Base-by-base conservation (phyloP, 2,329 filamentous ascomycete species). In the Microthyrium microscopicum region DNA sequence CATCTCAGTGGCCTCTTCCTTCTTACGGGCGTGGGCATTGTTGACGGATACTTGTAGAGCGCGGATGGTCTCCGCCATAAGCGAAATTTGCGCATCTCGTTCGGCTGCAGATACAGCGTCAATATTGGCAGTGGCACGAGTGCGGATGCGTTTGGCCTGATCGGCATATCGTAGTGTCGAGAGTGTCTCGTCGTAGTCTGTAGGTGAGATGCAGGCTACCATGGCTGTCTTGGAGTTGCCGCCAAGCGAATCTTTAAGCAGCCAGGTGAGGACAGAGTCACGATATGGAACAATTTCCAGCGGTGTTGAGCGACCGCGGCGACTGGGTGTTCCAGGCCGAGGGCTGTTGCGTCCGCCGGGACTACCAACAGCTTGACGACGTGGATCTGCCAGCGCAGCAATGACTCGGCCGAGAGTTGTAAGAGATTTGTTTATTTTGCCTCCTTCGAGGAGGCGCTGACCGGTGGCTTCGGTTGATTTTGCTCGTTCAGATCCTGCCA, bases 151-250 rank as follows among this genome's bases (percentile, higher is more conserved):
- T 63, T 98, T 98, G 40, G 89, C 89, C 57, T 95, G 87, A 54
- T 98, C 87, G 15, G 89, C 89, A 54, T 98, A 98, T 24, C 89
- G 82, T 9, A 98, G 71, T 1, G 89, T 98, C 3, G 83, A 93
- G 2, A 98, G 68, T 0, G 89, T 98, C 54, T 98, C 89, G 37
- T 98, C 89, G 51, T 98, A 95, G 58, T 98, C 89, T 1, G 81
- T 77, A 0, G 89, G 89, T 4, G 84, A 77, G 45, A 98, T 93
- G 53, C 89, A 95, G 6, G 89, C 89, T 47, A 98, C 94, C 89
- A 98, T 98, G 40, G 89, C 89, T 7, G 89, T 98, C 58, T 95
- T 98, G 49, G 77, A 87, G 65, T 98, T 98, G 35, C 89, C 89
- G 9, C 89, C 89, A 0, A 98, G 65, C 2, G 81, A 91, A 55